A percentile compares a stretch with the other conserved stretches of the same genome.
These are phyloP conservation scores for Candida sp. DNA, from an alignment of 1,139 yeast genomes.

Conservation along the genomic window DNA sequence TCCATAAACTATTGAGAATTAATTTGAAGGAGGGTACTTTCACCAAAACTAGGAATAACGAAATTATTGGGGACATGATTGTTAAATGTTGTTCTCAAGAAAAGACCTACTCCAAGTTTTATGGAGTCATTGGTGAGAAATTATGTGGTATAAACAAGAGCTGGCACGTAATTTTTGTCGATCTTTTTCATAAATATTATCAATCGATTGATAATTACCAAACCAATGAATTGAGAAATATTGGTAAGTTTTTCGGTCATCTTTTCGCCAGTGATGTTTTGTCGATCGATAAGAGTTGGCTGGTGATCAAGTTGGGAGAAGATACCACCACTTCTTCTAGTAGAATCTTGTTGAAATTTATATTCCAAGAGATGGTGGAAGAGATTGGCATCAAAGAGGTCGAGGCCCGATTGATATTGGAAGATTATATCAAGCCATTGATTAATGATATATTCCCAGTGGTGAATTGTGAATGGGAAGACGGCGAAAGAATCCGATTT, in stretches of 20 bases:
- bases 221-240: constrained; percentile 69
- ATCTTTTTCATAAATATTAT: constrained; percentile 57
- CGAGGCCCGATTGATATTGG: constrained; percentile 46
- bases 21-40: constrained; percentile 26
- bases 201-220: constrained; percentile 62
- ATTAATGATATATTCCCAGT: constrained; percentile 51
- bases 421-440: constrained; percentile 41
- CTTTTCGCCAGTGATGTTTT: constrained; percentile 68
- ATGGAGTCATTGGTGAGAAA: constrained; percentile 75
- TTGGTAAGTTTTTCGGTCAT: constrained; percentile 88
- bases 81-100: constrained; percentile 86
- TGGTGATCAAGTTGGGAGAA: constrained; percentile 61
- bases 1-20: constrained; percentile 70
- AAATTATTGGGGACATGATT: constrained; percentile 66
- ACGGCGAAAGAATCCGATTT: constrained; percentile 65
- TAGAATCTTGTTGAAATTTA: constrained; percentile 76
- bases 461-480: constrained; percentile 32
- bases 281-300: constrained; percentile 49
- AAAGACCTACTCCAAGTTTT: constrained; percentile 81
- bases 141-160: constrained; percentile 45
- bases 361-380: constrained; percentile 77
- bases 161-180: constrained; percentile 58
- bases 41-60: constrained; percentile 23
- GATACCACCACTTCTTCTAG: constrained; percentile 73
- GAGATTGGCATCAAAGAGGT: constrained; percentile 64